Evolutionary conservation across 1,284 basidiomycete species (phyloP), one percentile per base, ranked within the genome.

Genomic region (Leucoagaricus sp.): DNA sequence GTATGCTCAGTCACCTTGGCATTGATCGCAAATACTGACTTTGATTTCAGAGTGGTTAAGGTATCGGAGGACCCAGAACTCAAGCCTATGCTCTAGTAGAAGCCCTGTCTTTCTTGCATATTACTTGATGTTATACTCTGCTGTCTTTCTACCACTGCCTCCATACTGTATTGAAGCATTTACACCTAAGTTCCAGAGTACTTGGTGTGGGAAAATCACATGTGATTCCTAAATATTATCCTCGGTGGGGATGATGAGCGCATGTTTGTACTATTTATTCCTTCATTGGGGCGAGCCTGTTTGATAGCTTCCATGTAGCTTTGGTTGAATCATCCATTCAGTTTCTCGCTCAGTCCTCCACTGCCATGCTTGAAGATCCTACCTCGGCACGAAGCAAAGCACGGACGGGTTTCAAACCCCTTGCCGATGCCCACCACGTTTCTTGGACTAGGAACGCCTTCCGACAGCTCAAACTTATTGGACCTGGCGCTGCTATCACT

Each of bases 381-480:
- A 15, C 19, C 15, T 25, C 31, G 42, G 21, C 49, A 25, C 49
- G 6, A 15, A 19, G 4, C 7, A 36, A 17, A 15, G 15, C 49
- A 4, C 29, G 42, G 26, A 21, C 54, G n/a, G 33, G 41, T 49
- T 46, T 49, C 36, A 36, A 53, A 34, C 40, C 53, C 28, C 49
- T 26, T 26, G 48, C 49, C n/a, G 49, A 31, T 26, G 42, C 42
- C 52, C 57, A 56, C 58, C 64, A 62, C 36, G 60, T 65, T 55
- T 63, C 68, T 8, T 69, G 68, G 68, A 60, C 62, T 47, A 65
- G 74, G 53, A 84, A 89, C 65, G 81, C 83, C 1, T 68, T 82
- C 54, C 78, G 80, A 53, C 87, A 90, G 72, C 78, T 90, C 65
- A 88, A 89, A 66, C 84, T 90, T 55, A 83, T 89, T 42, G 65